These are phyloP conservation scores for Microthlaspi erraticum DNA, from an alignment of 345 rosid genomes.

Conservation along the genomic window DNA sequence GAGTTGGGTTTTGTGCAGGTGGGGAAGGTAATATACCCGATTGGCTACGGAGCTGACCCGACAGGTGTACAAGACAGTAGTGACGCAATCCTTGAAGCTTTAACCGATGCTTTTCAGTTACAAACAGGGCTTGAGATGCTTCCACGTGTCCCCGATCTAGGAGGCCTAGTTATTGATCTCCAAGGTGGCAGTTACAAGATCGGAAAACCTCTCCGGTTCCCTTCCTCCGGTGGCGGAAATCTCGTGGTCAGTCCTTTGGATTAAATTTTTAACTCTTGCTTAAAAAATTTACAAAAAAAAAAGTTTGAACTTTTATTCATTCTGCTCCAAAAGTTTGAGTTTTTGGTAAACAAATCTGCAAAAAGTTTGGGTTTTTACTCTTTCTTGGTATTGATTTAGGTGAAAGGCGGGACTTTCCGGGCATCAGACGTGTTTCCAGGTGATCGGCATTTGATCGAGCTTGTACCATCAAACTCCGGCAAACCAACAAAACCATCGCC, in stretches of 20 bases:
- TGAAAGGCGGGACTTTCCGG: constrained; percentile 69
- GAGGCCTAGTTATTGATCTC: constrained; percentile 67
- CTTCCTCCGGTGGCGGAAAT: constrained; percentile 64
- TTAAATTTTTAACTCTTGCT: too few relatives aligned
- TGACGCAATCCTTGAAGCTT: constrained; percentile 61
- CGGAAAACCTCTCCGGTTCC: constrained; percentile 65
- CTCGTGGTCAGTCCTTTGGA: constrained; percentile 52
- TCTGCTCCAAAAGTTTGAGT: neutral
- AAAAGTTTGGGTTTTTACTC: neutral
- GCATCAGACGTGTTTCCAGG: constrained; percentile 65
- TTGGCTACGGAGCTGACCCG: constrained; percentile 79
- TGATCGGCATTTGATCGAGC: constrained; percentile 63
- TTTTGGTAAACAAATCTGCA: neutral
- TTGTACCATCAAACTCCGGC: constrained; percentile 54
- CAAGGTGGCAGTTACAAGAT: constrained; percentile 72
- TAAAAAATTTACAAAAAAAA: too few relatives aligned
- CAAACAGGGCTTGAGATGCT: constrained; percentile 52
- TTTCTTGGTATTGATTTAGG: constrained; percentile 39
- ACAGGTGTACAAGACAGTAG: constrained; percentile 62
- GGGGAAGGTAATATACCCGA: constrained; percentile 62
- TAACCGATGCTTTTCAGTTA: constrained; percentile 58
- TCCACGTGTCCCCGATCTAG: constrained; percentile 68
- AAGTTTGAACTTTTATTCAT: neutral
- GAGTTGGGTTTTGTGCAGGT: constrained; percentile 36
- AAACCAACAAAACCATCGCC: constrained; percentile 7